Base-by-base conservation (phyloP, 345 rosid species). In the Heritiera littoralis region DNA sequence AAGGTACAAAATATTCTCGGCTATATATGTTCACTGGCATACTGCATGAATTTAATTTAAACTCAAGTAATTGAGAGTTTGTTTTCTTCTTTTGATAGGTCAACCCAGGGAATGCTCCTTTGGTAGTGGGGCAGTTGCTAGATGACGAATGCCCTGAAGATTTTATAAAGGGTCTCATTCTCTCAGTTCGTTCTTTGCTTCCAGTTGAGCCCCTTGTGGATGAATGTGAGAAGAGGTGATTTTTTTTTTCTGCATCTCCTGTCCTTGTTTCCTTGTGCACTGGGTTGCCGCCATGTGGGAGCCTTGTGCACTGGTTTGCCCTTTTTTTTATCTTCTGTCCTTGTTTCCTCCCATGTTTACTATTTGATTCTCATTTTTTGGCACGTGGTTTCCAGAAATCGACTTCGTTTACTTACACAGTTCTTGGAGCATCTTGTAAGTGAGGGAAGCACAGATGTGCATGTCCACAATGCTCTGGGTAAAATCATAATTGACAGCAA, bases 141-240 rank as follows among this genome's bases (percentile, higher is more conserved):
- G 98, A 97, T 85, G 99, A 97, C 78, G 99, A 97, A 83, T 97
- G 99, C 77, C 94, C 98, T 49, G 99, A 97, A 86, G 98, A 97
- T 86, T 97, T 97, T 75, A 94, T 97, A 69, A 97, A 97, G 86
- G 99, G 99, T 66, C 91, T 97, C 80, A 97, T 97, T 83, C 93
- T 97, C 74, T 97, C 98, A 76, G 94, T 91, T 45, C 90, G 92
- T 70, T 91, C 94, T 54, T 80, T 89, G 86, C 94, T 93, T 66
- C 97, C 94, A 3, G 97, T 93, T n/a, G 97, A 93, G 81, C 90
- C 95, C 49, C 90, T 93, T 52, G 97, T 93, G 41, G 95, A 88
- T 76, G 95, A 93, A 82, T 93, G 97, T 82, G 97, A 93, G 84
- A 93, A 93, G 87, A 91, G 97, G 97, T 93, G 59, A 72, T 73